phyloP scores from a whole-genome alignment of 768 basidiomycete genomes.

The Kwoniella mangroviensis region DNA sequence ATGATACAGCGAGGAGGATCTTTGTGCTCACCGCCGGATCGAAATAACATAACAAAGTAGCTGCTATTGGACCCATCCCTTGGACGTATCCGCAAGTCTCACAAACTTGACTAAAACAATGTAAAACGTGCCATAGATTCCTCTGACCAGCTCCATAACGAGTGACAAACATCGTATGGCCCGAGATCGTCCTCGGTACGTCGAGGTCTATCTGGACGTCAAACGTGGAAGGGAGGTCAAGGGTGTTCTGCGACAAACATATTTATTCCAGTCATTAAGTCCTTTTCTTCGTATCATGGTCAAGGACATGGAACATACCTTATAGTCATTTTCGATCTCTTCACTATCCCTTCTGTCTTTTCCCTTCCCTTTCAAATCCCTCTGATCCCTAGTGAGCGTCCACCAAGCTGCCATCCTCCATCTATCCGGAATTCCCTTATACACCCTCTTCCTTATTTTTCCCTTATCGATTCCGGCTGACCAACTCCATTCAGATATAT shows the following conservation, averaged over 20 bases:
- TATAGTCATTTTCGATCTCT: constrained; percentile 57
- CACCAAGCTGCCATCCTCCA: constrained; percentile 96
- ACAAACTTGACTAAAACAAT: constrained; percentile 87
- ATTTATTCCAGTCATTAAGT: background rate
- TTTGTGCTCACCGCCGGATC: constrained; percentile 68
- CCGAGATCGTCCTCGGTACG: constrained; percentile 92
- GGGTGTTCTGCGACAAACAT: constrained; percentile 59
- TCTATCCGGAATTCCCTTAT: constrained; percentile 95
- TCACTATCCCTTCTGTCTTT: constrained; percentile 52
- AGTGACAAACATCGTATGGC: constrained; percentile 91
- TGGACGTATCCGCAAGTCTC: constrained; percentile 91
- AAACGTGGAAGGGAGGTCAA: constrained; percentile 82
- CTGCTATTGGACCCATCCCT: constrained; percentile 97
- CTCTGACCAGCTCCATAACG: constrained; percentile 96
- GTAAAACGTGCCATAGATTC: constrained; percentile 90
- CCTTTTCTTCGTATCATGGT: background rate
- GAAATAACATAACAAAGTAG: constrained; percentile 91
- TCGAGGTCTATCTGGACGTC: constrained; percentile 98
- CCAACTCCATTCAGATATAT: constrained; percentile 74
- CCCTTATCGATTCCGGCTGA: constrained; percentile 66
- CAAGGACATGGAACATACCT: constrained; percentile 22
- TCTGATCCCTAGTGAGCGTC: constrained; percentile 65
- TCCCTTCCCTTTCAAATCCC: constrained; percentile 13
- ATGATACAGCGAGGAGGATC: background rate
- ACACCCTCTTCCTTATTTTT: constrained; percentile 76